Conservation (phyloP, 1,139 yeast genomes). For the Geotrichum macrosporum region DNA sequence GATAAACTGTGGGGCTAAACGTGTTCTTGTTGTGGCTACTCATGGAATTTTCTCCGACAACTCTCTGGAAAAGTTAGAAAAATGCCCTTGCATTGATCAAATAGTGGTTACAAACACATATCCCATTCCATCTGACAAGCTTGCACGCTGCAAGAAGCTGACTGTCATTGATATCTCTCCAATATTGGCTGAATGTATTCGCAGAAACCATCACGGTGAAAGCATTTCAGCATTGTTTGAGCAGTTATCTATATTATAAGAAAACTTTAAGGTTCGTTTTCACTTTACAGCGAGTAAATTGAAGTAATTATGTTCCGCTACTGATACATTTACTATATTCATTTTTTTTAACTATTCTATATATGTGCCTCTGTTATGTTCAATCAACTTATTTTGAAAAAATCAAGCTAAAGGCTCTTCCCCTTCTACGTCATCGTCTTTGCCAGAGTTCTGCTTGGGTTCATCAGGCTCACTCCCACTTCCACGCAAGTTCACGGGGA, state of each 20-base stretch:
- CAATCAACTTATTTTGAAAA: too few relatives aligned
- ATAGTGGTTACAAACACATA: slow-evolving; percentile 94
- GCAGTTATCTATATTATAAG: slow-evolving; percentile 62
- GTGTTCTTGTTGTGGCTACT: slow-evolving; percentile 87
- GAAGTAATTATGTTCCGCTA: too few relatives aligned
- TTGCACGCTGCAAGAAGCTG: slow-evolving; percentile 57
- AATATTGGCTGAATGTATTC: slow-evolving; percentile 93
- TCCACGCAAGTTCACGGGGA: slow-evolving; percentile 34
- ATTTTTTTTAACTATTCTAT: too few relatives aligned
- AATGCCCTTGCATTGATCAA: slow-evolving; percentile 74
- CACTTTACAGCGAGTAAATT: too few relatives aligned
- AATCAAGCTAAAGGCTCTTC: background rate
- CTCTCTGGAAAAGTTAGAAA: slow-evolving; percentile 74
- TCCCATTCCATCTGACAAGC: slow-evolving; percentile 67
- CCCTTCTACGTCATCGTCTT: too few relatives aligned
- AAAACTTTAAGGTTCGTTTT: too few relatives aligned
- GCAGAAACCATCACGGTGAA: slow-evolving; percentile 98
- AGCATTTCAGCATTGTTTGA: slow-evolving; percentile 88
- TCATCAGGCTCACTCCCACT: background rate
- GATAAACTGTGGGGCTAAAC: slow-evolving; percentile 89
- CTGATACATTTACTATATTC: too few relatives aligned
- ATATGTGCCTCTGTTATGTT: too few relatives aligned
- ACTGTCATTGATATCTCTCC: slow-evolving; percentile 89
- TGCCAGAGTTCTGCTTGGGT: too few relatives aligned
- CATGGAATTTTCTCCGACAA: slow-evolving; percentile 91